phyloP scores from a whole-genome alignment of 768 basidiomycete species.

The Tephrocybe sp. region DNA sequence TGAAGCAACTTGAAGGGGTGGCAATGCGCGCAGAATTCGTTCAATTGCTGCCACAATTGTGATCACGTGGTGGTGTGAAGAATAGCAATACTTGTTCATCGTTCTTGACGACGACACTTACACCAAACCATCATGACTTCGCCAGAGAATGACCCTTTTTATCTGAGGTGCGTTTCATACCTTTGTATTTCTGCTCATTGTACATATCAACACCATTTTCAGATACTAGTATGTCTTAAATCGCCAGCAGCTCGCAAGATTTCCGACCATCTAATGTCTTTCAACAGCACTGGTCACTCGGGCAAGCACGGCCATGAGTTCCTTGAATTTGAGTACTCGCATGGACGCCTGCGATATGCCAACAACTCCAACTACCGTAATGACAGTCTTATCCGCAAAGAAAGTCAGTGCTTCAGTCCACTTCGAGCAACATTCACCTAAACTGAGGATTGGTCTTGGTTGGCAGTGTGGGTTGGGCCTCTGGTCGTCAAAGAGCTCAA shows the following conservation, averaged over 20 bases:
- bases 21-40: not conserved
- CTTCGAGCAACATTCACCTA: not conserved
- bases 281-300: conserved; percentile 97
- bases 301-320: conserved; percentile 98
- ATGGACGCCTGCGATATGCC: conserved; percentile 94
- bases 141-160: conserved; percentile 76
- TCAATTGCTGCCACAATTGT: too few relatives aligned
- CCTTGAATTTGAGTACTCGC: conserved; percentile 96
- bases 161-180: conserved; percentile 56
- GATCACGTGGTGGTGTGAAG: conserved; percentile 13
- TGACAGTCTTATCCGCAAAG: conserved; percentile 97
- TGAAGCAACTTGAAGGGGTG: not conserved
- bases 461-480: conserved; percentile 90
- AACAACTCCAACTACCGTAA: conserved; percentile 99
- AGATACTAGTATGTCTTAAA: conserved; percentile 48
- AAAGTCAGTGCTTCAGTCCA: conserved; percentile 62
- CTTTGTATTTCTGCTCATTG: not conserved
- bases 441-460: not conserved
- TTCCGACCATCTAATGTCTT: conserved; percentile 1
- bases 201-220: too few relatives aligned
- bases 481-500: conserved; percentile 94
- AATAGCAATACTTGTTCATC: not conserved
- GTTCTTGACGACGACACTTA: conserved; percentile 1
- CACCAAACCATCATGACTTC: conserved; percentile 36
- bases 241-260: not conserved